These are phyloP conservation scores for Blakeslea trispora DNA, from an alignment of 371 early-diverging fungal genomes.

Conservation along the genomic window DNA sequence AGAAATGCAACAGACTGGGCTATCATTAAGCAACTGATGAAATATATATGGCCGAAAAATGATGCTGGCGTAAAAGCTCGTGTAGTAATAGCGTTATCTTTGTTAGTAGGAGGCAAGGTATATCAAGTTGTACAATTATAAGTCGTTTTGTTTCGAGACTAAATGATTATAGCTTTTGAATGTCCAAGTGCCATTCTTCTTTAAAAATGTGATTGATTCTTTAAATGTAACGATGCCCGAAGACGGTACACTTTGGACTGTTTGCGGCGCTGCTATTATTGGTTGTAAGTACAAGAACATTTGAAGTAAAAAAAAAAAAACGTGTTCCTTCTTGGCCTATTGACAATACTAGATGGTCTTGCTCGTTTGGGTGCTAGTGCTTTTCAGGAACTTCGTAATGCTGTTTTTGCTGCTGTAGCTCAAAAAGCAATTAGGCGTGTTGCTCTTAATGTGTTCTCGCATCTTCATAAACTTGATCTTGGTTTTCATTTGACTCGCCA, in stretches of 20 bases:
- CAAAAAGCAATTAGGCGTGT: constrained; percentile 92
- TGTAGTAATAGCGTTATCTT: constrained; percentile 80
- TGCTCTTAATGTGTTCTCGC: constrained; percentile 84
- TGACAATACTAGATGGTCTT: constrained; percentile 69
- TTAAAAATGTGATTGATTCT: constrained; percentile 89
- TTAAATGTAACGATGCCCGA: constrained; percentile 56
- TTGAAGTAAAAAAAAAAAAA: background rate
- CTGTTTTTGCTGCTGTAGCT: constrained; percentile 93
- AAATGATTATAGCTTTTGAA: constrained; percentile 66
- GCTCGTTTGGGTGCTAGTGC: constrained; percentile 83
- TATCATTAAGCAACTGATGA: constrained; percentile 78
- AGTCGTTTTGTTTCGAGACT: background rate
- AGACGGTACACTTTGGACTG: constrained; percentile 65
- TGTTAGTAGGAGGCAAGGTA: constrained; percentile 80
- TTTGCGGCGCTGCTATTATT: constrained; percentile 85
- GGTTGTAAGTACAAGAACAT: constrained; percentile 70
- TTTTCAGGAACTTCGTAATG: constrained; percentile 91
- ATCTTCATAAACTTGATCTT: constrained; percentile 84
- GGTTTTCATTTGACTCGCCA: constrained; percentile 89
- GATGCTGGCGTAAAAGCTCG: constrained; percentile 77
- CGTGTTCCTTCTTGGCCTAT: background rate
- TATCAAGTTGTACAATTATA: background rate
- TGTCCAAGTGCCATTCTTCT: constrained; percentile 93
- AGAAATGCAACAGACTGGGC: constrained; percentile 61
- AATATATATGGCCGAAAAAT: constrained; percentile 91